These are phyloP conservation scores for Nicotiana tabacum DNA, from an alignment of 257 asterid genomes.

Conservation along the genomic window DNA sequence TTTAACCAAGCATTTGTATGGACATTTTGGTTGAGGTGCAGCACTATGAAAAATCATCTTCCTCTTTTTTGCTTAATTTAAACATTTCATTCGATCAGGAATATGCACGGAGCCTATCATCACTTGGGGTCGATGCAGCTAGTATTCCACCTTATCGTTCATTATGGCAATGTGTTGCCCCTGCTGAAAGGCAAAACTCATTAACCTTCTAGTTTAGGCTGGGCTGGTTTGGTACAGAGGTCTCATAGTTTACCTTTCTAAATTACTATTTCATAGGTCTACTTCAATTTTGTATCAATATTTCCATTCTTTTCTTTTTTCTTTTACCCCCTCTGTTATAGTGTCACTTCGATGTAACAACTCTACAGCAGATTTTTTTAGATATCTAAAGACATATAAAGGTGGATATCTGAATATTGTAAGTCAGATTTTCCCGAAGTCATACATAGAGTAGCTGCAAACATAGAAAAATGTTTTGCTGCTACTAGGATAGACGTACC, in stretches of 20 bases:
- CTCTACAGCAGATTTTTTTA: neutral
- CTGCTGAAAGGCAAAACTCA: constrained; percentile 59
- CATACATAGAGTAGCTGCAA: too few relatives aligned
- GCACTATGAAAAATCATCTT: too few relatives aligned
- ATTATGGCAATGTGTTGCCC: constrained; percentile 89
- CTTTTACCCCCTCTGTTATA: neutral
- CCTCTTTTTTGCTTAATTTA: too few relatives aligned
- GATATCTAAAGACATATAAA: too few relatives aligned
- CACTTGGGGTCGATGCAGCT: constrained; percentile 76
- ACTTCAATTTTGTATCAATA: neutral
- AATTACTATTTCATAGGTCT: neutral
- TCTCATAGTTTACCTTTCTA: neutral
- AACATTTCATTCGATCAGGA: constrained; percentile 29
- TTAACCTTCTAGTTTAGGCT: constrained; percentile 38
- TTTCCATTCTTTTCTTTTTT: too few relatives aligned
- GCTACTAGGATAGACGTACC: too few relatives aligned
- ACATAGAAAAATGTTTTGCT: too few relatives aligned
- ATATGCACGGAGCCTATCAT: constrained; percentile 73
- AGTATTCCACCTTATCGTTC: constrained; percentile 62
- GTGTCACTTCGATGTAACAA: neutral
- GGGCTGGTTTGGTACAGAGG: neutral
- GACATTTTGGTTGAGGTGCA: too few relatives aligned
- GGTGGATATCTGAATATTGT: too few relatives aligned
- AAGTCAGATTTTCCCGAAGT: too few relatives aligned
- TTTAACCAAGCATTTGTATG: too few relatives aligned